Conservation (phyloP, 2,329 filamentous ascomycete genomes). For the Colletotrichum chlorophyti region DNA sequence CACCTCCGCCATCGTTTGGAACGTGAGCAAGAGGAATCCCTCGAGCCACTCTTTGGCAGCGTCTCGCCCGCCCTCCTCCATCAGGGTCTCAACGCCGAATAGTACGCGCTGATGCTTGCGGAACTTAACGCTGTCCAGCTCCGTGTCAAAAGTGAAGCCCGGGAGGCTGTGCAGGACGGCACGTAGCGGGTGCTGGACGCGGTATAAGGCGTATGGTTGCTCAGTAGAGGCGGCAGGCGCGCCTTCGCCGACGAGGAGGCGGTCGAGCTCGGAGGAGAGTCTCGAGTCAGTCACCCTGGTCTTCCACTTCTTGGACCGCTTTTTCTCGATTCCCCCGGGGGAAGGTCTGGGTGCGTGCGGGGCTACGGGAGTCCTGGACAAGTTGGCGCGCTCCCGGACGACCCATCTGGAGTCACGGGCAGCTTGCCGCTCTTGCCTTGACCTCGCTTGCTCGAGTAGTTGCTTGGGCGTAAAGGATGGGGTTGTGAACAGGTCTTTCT, state of each 20-base stretch:
- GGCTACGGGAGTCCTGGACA: not conserved
- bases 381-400: not conserved
- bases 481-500: not conserved
- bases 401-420: not conserved
- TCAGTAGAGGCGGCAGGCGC: not conserved
- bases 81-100: not conserved
- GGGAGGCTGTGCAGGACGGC: constrained; percentile 6
- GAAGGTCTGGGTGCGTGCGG: not conserved
- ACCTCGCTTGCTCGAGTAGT: not conserved
- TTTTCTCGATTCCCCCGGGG: constrained; percentile 6
- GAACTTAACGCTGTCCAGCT: constrained; percentile 13
- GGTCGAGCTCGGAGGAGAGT: constrained; percentile 8
- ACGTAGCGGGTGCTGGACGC: constrained; percentile 6
- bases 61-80: not conserved
- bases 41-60: constrained; percentile 12
- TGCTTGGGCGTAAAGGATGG: not conserved
- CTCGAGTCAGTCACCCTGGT: not conserved
- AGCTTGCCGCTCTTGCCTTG: not conserved
- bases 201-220: not conserved
- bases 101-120: constrained; percentile 1
- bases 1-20: not conserved
- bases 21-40: constrained; percentile 8
- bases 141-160: constrained; percentile 7
- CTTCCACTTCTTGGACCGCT: not conserved
- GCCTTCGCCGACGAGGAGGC: constrained; percentile 8